These are phyloP conservation scores for Talaromyces pinophilus DNA, from an alignment of 2,329 filamentous ascomycete genomes.

Conservation along the genomic window DNA sequence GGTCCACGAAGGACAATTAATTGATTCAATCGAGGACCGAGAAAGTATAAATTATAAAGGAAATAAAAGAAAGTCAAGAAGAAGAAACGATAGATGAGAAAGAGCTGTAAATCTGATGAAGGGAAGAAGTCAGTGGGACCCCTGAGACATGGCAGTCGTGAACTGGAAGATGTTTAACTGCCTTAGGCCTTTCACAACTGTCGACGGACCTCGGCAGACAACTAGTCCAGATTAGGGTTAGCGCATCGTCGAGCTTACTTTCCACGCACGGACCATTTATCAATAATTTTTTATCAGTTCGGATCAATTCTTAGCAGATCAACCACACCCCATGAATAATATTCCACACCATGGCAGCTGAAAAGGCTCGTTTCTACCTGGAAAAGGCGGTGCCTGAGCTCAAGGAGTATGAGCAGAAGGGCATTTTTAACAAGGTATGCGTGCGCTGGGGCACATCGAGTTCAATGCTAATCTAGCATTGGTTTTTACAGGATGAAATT, in stretches of 20 bases:
- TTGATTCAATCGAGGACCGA: constrained; percentile 16
- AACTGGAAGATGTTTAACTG: neutral
- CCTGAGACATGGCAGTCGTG: constrained; percentile 7
- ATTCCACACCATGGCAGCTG: constrained; percentile 69
- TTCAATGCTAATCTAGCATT: constrained; percentile 13
- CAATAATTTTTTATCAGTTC: constrained; percentile 4
- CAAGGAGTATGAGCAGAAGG: constrained; percentile 86
- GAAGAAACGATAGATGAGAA: constrained; percentile 22
- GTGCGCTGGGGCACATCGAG: constrained; percentile 11
- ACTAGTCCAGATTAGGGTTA: constrained; percentile 8
- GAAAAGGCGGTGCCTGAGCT: constrained; percentile 91
- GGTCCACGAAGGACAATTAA: constrained; percentile 21
- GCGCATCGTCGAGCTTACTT: neutral
- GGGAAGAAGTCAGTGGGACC: constrained; percentile 3
- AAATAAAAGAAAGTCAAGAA: constrained; percentile 23
- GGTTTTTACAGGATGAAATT: constrained; percentile 73
- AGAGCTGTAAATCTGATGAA: constrained; percentile 6
- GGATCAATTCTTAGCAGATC: neutral
- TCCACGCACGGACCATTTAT: neutral
- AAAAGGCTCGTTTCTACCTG: constrained; percentile 93
- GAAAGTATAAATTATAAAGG: neutral
- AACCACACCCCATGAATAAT: neutral
- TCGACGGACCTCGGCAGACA: neutral
- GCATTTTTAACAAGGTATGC: constrained; percentile 76
- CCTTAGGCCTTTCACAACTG: too few relatives aligned